Evolutionary conservation across 2,329 filamentous ascomycete species (phyloP).

Genomic region (Neofusicoccum laricinum): DNA sequence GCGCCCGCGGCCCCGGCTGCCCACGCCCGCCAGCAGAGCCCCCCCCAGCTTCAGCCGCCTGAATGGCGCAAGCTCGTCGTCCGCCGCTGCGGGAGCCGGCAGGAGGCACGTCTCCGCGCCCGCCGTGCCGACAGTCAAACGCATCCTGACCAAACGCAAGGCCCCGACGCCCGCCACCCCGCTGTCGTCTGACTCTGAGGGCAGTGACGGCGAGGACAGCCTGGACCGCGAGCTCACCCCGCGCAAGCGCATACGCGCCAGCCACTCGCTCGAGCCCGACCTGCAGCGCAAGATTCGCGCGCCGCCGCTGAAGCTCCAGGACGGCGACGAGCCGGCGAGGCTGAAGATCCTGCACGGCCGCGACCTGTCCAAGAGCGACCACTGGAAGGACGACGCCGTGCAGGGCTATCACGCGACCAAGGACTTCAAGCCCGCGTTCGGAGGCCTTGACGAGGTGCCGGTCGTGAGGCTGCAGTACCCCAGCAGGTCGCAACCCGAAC

Average conservation of each 20-base stretch:
- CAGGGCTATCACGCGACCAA: conserved; percentile 22
- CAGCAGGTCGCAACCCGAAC: conserved; percentile 66
- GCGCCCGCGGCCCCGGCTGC: conserved; percentile 13
- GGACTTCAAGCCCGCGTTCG: conserved; percentile 54
- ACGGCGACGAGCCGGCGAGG: conserved; percentile 19
- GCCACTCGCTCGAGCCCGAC: conserved; percentile 37
- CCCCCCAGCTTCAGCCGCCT: not conserved
- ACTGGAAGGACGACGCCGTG: conserved; percentile 20
- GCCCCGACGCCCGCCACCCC: conserved; percentile 13
- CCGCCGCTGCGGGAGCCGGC: not conserved
- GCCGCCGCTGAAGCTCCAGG: conserved; percentile 16
- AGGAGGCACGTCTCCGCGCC: not conserved
- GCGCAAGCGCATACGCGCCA: conserved; percentile 35
- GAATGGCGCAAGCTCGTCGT: conserved; percentile 2
- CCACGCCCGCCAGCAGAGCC: conserved; percentile 8
- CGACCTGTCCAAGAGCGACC: conserved; percentile 39
- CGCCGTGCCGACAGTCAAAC: conserved; percentile 1
- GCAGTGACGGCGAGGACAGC: conserved; percentile 9
- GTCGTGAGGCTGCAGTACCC: conserved; percentile 79
- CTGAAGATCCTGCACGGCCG: conserved; percentile 39
- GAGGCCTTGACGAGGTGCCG: conserved; percentile 40
- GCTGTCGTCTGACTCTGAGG: conserved; percentile 11
- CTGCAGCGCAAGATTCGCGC: conserved; percentile 28
- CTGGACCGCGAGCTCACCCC: conserved; percentile 11
- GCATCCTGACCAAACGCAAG: conserved; percentile 15